A percentile compares a stretch with the other conserved stretches of the same genome.
Evolutionary conservation across 2,329 filamentous ascomycete genomes (phyloP).

Genomic region (Cladosporium sp.): DNA sequence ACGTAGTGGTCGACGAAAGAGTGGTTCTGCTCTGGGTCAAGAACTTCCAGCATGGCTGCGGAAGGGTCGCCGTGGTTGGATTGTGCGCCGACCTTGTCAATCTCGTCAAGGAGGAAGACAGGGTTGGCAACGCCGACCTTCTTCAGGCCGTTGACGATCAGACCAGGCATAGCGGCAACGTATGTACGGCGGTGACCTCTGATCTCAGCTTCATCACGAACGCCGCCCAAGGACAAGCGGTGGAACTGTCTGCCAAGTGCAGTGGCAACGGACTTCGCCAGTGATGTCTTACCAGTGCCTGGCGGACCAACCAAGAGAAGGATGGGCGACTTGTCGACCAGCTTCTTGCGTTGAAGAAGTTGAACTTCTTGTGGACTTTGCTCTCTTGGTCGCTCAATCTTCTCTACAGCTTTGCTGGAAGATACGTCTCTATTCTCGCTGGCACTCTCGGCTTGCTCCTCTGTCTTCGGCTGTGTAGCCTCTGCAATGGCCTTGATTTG

Average conservation of each 20-base stretch:
- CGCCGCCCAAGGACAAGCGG: slow-evolving; percentile 91
- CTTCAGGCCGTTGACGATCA: slow-evolving; percentile 89
- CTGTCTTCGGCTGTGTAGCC: slow-evolving; percentile 40
- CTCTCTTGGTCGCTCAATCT: slow-evolving; percentile 42
- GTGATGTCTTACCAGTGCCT: slow-evolving; percentile 92
- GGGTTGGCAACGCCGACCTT: slow-evolving; percentile 96
- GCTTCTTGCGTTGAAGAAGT: slow-evolving; percentile 75
- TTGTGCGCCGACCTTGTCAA: slow-evolving; percentile 90
- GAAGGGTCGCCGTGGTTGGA: slow-evolving; percentile 96
- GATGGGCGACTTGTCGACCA: slow-evolving; percentile 95
- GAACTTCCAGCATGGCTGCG: slow-evolving; percentile 94
- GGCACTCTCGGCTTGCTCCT: slow-evolving; percentile 36
- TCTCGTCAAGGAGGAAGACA: slow-evolving; percentile 93
- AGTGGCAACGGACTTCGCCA: slow-evolving; percentile 89
- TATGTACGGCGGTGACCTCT: slow-evolving; percentile 93
- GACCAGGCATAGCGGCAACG: slow-evolving; percentile 96
- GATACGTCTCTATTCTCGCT: slow-evolving; percentile 56
- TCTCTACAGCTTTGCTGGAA: slow-evolving; percentile 37
- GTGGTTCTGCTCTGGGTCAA: slow-evolving; percentile 96
- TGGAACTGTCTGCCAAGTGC: slow-evolving; percentile 95
- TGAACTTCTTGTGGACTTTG: slow-evolving; percentile 63
- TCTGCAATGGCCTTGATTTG: slow-evolving; percentile 66
- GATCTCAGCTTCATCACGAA: slow-evolving; percentile 95
- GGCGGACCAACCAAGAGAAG: slow-evolving; percentile 90
- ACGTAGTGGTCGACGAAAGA: slow-evolving; percentile 95